Conservation (phyloP, 2,329 filamentous ascomycete species). For the Paramyrothecium sp. region DNA sequence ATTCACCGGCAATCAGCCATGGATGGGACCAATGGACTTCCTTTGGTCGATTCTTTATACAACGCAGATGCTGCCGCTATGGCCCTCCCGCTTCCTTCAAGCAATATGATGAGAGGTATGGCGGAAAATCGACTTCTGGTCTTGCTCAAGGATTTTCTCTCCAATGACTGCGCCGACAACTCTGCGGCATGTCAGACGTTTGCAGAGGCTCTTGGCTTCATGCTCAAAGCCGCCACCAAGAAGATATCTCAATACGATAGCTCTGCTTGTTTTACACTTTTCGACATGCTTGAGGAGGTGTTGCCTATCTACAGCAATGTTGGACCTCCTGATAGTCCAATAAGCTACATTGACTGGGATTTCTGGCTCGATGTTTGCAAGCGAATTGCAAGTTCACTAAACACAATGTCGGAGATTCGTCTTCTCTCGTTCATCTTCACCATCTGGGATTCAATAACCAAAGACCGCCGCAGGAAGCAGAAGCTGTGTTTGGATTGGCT, state of each 20-base stretch:
- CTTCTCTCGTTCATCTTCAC: constrained; percentile 79
- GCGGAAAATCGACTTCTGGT: constrained; percentile 85
- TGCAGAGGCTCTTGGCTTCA: constrained; percentile 68
- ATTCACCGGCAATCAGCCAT: constrained; percentile 70
- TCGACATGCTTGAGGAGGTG: constrained; percentile 85
- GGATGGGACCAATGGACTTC: constrained; percentile 41
- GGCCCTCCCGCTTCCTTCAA: constrained; percentile 56
- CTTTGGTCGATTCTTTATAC: constrained; percentile 42
- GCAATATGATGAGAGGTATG: constrained; percentile 76
- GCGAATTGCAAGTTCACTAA: constrained; percentile 77
- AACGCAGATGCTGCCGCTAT: constrained; percentile 66
- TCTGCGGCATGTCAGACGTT: constrained; percentile 63
- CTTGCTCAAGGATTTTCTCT: constrained; percentile 77
- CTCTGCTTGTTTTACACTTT: constrained; percentile 82
- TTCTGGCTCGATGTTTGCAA: constrained; percentile 85
- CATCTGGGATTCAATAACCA: constrained; percentile 71
- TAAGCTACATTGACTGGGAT: constrained; percentile 65
- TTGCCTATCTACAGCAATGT: constrained; percentile 59
- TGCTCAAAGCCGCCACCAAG: constrained; percentile 73
- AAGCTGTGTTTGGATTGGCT: constrained; percentile 73
- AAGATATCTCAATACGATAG: constrained; percentile 80
- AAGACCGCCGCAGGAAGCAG: constrained; percentile 65
- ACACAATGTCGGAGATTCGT: constrained; percentile 86
- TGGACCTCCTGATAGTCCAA: constrained; percentile 37
- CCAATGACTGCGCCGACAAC: constrained; percentile 37